Base-by-base conservation (phyloP, 176 grass and related monocot genomes). In the Typha latifolia region DNA sequence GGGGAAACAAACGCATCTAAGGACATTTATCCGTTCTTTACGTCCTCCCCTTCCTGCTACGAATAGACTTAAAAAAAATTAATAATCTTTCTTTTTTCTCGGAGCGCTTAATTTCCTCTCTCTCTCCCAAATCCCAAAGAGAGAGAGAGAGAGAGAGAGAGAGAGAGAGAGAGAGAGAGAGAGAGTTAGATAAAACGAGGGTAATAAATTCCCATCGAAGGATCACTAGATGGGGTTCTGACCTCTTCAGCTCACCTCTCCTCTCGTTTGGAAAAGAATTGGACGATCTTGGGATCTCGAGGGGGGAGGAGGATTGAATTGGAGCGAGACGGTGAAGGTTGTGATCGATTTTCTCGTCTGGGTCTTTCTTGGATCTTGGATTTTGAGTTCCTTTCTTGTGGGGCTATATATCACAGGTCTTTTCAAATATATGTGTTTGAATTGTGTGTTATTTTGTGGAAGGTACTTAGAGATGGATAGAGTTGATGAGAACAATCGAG, bases 401-500 rank as follows among this genome's bases (percentile, higher is more conserved):
- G 63, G 1, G 23, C n/a, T 26, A 26, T 59, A 29, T 6, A 29
- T 52, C 34, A 65, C 69, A 19, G 37, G 50, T 15, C 43, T 52
- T 49, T 63, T 24, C 26, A 59, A 55, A 62, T 69, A 21, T 64
- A 47, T 53, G 32, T 49, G 53, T 55, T 50, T 49, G 59, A 71
- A 67, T 32, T 61, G 62, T 16, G 8, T 21, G 18, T 80, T 52
- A 51, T 32, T 47, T 74, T 12, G 75, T 61, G 64, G 63, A 47
- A 71, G 79, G 73, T 72, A 52, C 32, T 57, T 70, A 64, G 18
- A 66, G 62, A 95, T 87, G 90, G 83, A 84, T 73, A 79, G 51
- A 69, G 75, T 62, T 24, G 66, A 74, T 5, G 81, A 87, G 81
- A 95, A 95, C 66, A 22, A 69, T 50, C 74, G 74, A 59, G 62